phyloP scores from a whole-genome alignment of 768 basidiomycete species.

The Lactarius deliciosus region DNA sequence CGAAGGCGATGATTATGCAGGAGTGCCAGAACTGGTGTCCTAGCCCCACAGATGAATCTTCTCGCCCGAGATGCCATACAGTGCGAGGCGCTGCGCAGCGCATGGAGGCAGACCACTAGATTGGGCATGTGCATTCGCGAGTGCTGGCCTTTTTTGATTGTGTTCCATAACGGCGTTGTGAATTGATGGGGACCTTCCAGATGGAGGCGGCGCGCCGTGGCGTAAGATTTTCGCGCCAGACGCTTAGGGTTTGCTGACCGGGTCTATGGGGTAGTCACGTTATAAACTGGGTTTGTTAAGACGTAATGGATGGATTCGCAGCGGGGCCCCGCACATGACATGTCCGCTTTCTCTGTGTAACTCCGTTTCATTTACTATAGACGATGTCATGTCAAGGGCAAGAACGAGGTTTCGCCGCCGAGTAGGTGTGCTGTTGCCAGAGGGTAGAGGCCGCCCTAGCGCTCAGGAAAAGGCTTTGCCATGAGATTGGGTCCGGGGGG shows the following conservation, averaged over 20 bases:
- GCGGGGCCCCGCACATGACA: background rate
- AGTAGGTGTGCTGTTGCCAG: background rate
- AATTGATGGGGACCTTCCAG: constrained; percentile 18
- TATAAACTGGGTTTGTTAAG: background rate
- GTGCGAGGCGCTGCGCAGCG: constrained; percentile 28
- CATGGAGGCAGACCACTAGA: constrained; percentile 25
- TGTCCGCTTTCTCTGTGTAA: background rate
- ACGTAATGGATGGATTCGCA: background rate
- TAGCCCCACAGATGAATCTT: constrained; percentile 65
- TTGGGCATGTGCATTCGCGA: constrained; percentile 56
- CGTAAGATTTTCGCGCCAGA: constrained; percentile 22
- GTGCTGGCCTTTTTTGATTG: constrained; percentile 25
- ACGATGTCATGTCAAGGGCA: background rate
- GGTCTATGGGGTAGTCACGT: background rate
- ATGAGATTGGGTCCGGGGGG: background rate
- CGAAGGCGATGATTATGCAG: constrained; percentile 38
- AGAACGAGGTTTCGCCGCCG: background rate
- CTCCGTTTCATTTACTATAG: background rate
- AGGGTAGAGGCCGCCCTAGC: background rate
- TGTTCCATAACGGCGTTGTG: background rate
- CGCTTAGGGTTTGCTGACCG: constrained; percentile 2
- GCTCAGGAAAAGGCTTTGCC: background rate
- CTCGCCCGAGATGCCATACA: constrained; percentile 34
- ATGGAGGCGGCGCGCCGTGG: constrained; percentile 25
- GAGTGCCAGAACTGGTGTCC: constrained; percentile 57